Conservation (phyloP, 192 early-diverging fungal species). For the Umbelopsis ramanniana region DNA sequence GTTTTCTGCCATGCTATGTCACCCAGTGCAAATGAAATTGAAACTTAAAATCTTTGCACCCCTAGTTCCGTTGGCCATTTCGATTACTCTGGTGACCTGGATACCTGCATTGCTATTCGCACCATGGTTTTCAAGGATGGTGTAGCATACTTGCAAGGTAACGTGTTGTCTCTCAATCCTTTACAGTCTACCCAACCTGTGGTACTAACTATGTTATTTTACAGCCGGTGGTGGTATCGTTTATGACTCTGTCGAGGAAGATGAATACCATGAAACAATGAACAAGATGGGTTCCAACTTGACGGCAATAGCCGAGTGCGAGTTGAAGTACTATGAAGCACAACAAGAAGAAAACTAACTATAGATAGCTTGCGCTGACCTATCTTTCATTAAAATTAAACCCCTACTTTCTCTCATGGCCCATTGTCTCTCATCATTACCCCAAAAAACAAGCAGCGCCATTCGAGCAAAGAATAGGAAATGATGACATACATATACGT, state of each 20-base stretch:
- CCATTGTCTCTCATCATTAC: not conserved
- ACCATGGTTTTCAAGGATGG: slow-evolving; percentile 99
- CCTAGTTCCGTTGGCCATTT: slow-evolving; percentile 88
- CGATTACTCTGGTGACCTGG: slow-evolving; percentile 89
- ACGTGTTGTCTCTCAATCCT: not conserved
- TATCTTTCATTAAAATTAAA: not conserved
- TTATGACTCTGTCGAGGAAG: slow-evolving; percentile 88
- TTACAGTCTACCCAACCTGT: not conserved
- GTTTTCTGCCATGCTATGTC: not conserved
- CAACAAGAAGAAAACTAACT: slow-evolving; percentile 51
- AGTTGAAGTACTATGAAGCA: slow-evolving; percentile 73
- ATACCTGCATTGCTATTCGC: slow-evolving; percentile 98
- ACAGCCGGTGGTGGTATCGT: slow-evolving; percentile 90
- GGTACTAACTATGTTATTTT: not conserved
- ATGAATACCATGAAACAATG: slow-evolving; percentile 96
- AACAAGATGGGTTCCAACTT: slow-evolving; percentile 94
- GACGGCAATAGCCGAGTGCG: slow-evolving; percentile 84
- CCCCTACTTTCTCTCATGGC: not conserved
- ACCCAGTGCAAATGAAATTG: no score
- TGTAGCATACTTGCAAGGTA: slow-evolving; percentile 89
- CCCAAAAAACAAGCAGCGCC: not conserved
- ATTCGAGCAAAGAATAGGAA: not conserved
- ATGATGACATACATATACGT: no score
- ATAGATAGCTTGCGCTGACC: not conserved
- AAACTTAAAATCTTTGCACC: slow-evolving; percentile 45